Conservation (phyloP, 2,329 filamentous ascomycete genomes). For the Scleromitrula shiraiana region DNA sequence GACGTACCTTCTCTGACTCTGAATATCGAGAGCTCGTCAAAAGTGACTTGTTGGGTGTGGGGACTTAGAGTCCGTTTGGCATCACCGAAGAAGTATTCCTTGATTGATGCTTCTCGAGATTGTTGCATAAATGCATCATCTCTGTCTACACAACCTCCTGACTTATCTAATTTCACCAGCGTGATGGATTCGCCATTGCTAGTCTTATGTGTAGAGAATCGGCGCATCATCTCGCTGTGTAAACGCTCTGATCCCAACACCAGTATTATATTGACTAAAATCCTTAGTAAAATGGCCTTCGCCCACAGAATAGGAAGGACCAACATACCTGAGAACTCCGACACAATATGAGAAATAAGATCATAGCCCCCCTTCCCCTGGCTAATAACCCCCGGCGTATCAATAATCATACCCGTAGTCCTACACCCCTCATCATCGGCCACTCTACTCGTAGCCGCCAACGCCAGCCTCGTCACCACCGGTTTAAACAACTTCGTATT, state of each 20-base stretch:
- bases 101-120: conserved; percentile 66
- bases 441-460: conserved; percentile 69
- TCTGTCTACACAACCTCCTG: conserved; percentile 73
- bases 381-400: conserved; percentile 66
- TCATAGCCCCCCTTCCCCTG: conserved; percentile 63
- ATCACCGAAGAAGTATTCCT: conserved; percentile 92
- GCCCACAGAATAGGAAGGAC: neutral
- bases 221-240: conserved; percentile 63
- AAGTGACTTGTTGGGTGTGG: conserved; percentile 77
- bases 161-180: conserved; percentile 74
- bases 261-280: conserved; percentile 65
- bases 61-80: conserved; percentile 70
- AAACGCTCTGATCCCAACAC: conserved; percentile 74
- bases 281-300: conserved; percentile 4
- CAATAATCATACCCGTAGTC: conserved; percentile 73
- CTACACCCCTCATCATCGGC: conserved; percentile 66
- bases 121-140: conserved; percentile 68
- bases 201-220: conserved; percentile 51
- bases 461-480: conserved; percentile 66
- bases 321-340: conserved; percentile 51
- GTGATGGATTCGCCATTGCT: conserved; percentile 59
- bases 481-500: conserved; percentile 65
- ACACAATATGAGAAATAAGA: conserved; percentile 70
- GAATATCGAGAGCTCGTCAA: conserved; percentile 66
- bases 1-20: conserved; percentile 52